Evolutionary conservation across 768 basidiomycete species (phyloP).

Genomic region (Epithele typhae): DNA sequence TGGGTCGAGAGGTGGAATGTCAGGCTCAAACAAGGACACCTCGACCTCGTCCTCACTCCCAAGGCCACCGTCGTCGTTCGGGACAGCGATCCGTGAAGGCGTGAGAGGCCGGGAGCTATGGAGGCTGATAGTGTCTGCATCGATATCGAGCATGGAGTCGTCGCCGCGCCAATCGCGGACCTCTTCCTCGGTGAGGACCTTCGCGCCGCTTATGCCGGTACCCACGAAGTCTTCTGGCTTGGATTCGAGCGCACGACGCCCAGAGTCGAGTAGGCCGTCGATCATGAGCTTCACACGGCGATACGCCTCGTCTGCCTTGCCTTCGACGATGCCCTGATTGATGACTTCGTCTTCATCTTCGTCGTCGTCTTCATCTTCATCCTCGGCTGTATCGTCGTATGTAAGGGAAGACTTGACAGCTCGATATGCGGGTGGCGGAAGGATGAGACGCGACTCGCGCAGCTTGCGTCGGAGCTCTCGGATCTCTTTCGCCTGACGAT

Average conservation of each 20-base stretch:
- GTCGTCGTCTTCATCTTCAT: conserved; percentile 38
- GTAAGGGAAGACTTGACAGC: conserved; percentile 50
- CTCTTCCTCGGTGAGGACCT: conserved; percentile 73
- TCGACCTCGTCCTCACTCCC: conserved; percentile 28
- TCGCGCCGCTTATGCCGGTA: conserved; percentile 42
- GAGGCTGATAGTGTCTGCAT: conserved; percentile 8
- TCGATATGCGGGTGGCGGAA: conserved; percentile 62
- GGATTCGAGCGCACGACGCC: conserved; percentile 57
- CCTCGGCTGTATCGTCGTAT: conserved; percentile 39
- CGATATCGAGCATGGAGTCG: conserved; percentile 16
- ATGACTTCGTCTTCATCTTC: conserved; percentile 38
- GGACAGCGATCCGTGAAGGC: conserved; percentile 18
- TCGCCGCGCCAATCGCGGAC: conserved; percentile 49
- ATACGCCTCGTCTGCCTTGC: conserved; percentile 52
- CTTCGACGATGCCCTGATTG: conserved; percentile 29
- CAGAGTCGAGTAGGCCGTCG: conserved; percentile 55
- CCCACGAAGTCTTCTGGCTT: conserved; percentile 47
- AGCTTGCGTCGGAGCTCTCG: conserved; percentile 78
- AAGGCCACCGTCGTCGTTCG: conserved; percentile 12
- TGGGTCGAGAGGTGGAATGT: conserved; percentile 14
- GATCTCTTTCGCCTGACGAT: conserved; percentile 80
- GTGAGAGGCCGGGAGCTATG: conserved; percentile 13
- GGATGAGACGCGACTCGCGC: conserved; percentile 74
- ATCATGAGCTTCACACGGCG: conserved; percentile 59
- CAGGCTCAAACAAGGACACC: conserved; percentile 18